Conservation (phyloP, 1,284 basidiomycete genomes). For the Sanghuangporus weigelae region DNA sequence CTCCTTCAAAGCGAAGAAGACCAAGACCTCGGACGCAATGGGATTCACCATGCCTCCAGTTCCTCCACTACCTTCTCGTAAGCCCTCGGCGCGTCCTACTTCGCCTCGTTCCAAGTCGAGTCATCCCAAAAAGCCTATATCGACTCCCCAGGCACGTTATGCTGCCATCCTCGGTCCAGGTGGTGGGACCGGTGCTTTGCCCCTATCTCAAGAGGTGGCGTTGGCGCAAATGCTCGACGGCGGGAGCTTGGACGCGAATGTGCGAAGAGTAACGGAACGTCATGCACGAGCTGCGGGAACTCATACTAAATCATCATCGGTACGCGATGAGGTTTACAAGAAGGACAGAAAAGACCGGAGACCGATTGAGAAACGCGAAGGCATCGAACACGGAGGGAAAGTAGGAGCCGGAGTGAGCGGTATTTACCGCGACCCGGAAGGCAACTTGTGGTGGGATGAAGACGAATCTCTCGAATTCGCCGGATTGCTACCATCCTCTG, state of each 20-base stretch:
- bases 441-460: conserved; percentile 63
- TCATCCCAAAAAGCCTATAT: conserved; percentile 29
- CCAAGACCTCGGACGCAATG: background rate
- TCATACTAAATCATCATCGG: background rate
- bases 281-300: conserved; percentile 41
- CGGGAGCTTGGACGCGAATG: conserved; percentile 52
- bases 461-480: conserved; percentile 65
- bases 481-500: conserved; percentile 33
- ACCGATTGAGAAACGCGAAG: background rate
- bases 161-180: conserved; percentile 19
- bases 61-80: background rate
- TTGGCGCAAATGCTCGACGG: conserved; percentile 64
- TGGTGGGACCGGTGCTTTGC: conserved; percentile 36
- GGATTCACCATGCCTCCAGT: background rate
- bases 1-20: conserved; percentile 11
- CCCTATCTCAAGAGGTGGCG: conserved; percentile 56
- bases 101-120: background rate
- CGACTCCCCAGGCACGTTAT: conserved; percentile 17
- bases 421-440: conserved; percentile 52
- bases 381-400: background rate
- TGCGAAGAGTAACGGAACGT: conserved; percentile 47
- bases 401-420: conserved; percentile 36
- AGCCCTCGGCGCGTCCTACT: background rate
- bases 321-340: background rate
- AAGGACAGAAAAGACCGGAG: background rate